Evolutionary conservation across 345 rosid genomes (phyloP).

Genomic region (Salix koriyanagi): DNA sequence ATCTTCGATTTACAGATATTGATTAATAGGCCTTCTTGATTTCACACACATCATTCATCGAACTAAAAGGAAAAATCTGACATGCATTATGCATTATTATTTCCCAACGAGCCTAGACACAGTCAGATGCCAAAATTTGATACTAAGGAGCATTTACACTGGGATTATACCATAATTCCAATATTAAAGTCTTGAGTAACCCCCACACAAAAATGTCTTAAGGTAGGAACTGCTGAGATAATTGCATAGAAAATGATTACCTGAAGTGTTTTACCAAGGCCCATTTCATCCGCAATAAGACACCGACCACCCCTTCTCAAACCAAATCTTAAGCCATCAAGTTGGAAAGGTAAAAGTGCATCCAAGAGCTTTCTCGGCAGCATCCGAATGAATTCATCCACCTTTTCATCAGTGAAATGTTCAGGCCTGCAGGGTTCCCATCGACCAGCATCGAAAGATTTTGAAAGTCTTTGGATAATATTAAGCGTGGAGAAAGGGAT

Average conservation of each 20-base stretch:
- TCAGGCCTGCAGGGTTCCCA: constrained; percentile 83
- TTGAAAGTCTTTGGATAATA: constrained; percentile 67
- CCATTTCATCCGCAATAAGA: constrained; percentile 98
- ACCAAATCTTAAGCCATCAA: constrained; percentile 77
- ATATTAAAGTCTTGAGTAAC: background rate
- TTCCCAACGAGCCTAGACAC: background rate
- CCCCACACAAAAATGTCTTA: background rate
- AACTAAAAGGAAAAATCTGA: background rate
- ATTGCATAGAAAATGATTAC: constrained; percentile 26
- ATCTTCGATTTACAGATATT: background rate
- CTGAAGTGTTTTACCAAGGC: constrained; percentile 95
- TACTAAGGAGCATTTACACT: background rate
- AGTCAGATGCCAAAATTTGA: background rate
- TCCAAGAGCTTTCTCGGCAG: constrained; percentile 60
- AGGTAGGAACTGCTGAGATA: background rate
- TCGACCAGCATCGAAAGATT: constrained; percentile 40
- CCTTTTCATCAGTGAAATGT: constrained; percentile 61
- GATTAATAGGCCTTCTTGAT: background rate
- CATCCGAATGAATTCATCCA: constrained; percentile 50
- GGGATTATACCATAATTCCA: background rate
- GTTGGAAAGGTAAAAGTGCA: constrained; percentile 77
- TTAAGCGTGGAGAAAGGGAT: constrained; percentile 74
- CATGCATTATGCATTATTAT: too few species aligned
- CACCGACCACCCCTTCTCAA: constrained; percentile 85
- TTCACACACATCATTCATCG: background rate